Conservation (phyloP, 805 yeast genomes). For the Starmera amethionina region DNA sequence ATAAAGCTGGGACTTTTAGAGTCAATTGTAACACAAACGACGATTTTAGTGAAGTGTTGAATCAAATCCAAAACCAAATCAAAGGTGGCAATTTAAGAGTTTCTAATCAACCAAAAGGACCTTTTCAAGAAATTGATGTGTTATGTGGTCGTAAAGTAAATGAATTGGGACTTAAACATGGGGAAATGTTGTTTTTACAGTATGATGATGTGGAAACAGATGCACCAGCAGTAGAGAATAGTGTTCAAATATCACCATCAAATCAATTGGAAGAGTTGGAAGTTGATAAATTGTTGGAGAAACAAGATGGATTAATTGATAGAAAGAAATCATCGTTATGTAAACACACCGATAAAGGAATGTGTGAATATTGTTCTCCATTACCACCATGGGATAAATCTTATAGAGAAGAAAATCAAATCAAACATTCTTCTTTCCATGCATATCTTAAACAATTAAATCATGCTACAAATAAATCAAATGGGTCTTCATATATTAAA, state of each 20-base stretch:
- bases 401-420: conserved; percentile 63
- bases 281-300: conserved; percentile 59
- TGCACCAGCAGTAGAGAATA: neutral
- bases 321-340: conserved; percentile 59
- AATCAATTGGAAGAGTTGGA: conserved; percentile 34
- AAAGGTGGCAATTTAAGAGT: conserved; percentile 18
- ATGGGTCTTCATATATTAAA: conserved; percentile 60
- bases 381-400: conserved; percentile 88
- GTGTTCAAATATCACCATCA: neutral
- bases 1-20: conserved; percentile 78
- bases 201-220: conserved; percentile 8
- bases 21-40: conserved; percentile 38
- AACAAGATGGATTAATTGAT: conserved; percentile 60
- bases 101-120: conserved; percentile 18
- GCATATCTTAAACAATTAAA: conserved; percentile 69
- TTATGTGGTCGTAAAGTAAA: conserved; percentile 21
- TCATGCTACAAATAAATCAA: conserved; percentile 47
- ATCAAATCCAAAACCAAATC: conserved; percentile 22
- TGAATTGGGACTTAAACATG: conserved; percentile 34
- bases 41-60: conserved; percentile 35
- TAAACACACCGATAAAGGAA: conserved; percentile 84
- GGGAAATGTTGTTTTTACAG: conserved; percentile 34
- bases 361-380: conserved; percentile 97
- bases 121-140: conserved; percentile 15
- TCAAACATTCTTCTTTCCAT: conserved; percentile 85